Conservation (phyloP, 1,284 basidiomycete genomes). For the Irpex rosettiformis region DNA sequence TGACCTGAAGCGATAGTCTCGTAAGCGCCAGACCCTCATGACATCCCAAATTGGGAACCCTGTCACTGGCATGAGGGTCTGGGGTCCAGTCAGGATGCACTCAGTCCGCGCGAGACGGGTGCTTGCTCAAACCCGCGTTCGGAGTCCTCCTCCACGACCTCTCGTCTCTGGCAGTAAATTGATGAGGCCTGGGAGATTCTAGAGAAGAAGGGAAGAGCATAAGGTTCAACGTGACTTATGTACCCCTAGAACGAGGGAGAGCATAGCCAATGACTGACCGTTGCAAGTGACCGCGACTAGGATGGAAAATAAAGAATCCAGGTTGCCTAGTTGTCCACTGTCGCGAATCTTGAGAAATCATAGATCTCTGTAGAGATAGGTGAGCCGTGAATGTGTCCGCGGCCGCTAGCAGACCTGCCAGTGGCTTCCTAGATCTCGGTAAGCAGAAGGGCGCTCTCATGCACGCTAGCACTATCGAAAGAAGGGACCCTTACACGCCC, state of each 20-base stretch:
- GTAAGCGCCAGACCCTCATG: too few relatives aligned
- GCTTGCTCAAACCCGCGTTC: too few relatives aligned
- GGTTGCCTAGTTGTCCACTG: background rate
- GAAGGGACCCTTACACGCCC: background rate
- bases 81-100: too few relatives aligned
- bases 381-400: background rate
- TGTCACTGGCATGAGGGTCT: too few relatives aligned
- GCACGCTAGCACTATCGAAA: background rate
- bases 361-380: background rate
- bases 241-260: background rate
- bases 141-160: too few relatives aligned
- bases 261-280: background rate
- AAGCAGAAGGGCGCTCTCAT: background rate
- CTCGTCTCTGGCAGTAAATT: background rate
- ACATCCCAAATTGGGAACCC: too few relatives aligned
- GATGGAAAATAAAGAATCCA: background rate
- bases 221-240: background rate
- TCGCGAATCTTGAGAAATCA: background rate
- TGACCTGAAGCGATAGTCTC: too few relatives aligned
- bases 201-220: background rate
- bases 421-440: background rate
- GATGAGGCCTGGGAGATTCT: background rate
- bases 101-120: too few relatives aligned
- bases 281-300: constrained; percentile 1
- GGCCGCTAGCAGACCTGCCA: background rate